A percentile compares a stretch with the other conserved stretches of the same genome.
Evolutionary conservation across 2,329 filamentous ascomycete species (phyloP).

Genomic region (Penicillium sp.): DNA sequence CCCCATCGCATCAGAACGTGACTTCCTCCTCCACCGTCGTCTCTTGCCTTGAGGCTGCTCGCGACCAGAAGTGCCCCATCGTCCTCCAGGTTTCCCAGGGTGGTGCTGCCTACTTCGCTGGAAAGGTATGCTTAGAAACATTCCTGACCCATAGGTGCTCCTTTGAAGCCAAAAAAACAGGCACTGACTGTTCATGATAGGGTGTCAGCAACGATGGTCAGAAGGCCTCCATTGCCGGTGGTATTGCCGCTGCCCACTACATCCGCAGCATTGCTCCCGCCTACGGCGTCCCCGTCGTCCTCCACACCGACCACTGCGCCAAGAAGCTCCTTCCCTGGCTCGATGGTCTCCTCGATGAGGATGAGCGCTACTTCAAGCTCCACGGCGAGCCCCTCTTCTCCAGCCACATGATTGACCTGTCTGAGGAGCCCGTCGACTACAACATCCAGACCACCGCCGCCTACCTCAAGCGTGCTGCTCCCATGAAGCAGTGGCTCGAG

Average conservation of each 20-base stretch:
- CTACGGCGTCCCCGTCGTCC: slow-evolving; percentile 83
- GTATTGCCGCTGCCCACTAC: slow-evolving; percentile 84
- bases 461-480: slow-evolving; percentile 87
- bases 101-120: slow-evolving; percentile 84
- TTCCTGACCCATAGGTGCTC: too few species aligned
- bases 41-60: slow-evolving; percentile 83
- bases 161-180: too few species aligned
- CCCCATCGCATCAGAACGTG: slow-evolving; percentile 70
- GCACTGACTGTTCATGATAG: too few species aligned
- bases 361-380: slow-evolving; percentile 90
- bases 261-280: slow-evolving; percentile 76
- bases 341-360: slow-evolving; percentile 87
- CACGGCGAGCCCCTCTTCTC: slow-evolving; percentile 88
- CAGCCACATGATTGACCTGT: slow-evolving; percentile 97
- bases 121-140: too few species aligned
- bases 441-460: slow-evolving; percentile 87
- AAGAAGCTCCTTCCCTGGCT: slow-evolving; percentile 99
- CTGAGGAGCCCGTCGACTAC: slow-evolving; percentile 78
- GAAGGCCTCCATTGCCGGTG: slow-evolving; percentile 76
- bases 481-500: slow-evolving; percentile 98
- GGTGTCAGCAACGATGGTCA: slow-evolving; percentile 76
- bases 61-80: slow-evolving; percentile 81
- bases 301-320: slow-evolving; percentile 97
- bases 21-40: slow-evolving; percentile 85
- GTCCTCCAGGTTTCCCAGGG: slow-evolving; percentile 91